Evolutionary conservation across 306 rosid genomes (phyloP).

Genomic region (Pyrus bretschneideri): DNA sequence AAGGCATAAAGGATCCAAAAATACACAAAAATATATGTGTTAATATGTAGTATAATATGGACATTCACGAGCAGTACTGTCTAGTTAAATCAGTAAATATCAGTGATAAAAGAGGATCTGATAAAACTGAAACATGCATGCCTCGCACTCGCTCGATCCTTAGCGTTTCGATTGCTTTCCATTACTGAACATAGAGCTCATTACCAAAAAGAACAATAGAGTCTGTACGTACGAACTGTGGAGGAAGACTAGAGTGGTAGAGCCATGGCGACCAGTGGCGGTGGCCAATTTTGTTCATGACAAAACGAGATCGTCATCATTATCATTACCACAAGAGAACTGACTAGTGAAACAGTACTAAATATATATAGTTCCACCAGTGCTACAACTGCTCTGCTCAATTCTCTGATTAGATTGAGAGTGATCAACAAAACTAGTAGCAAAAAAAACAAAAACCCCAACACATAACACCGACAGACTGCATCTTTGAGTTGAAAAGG

Average conservation of each 20-base stretch:
- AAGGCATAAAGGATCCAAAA: neutral
- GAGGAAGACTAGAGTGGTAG: neutral
- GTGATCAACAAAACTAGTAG: neutral
- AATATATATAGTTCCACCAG: neutral
- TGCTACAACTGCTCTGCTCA: neutral
- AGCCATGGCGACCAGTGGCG: neutral
- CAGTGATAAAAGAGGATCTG: neutral
- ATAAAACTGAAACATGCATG: neutral
- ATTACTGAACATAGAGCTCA: neutral
- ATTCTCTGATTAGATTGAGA: neutral
- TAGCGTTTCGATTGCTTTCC: neutral
- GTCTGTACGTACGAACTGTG: neutral
- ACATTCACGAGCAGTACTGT: neutral
- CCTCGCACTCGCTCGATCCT: neutral
- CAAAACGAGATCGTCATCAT: neutral
- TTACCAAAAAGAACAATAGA: neutral
- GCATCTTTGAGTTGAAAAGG: conserved; percentile 17
- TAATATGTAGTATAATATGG: neutral
- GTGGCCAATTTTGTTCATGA: neutral
- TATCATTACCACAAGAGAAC: neutral
- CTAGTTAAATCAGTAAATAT: neutral
- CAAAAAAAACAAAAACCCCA: conserved; percentile 11
- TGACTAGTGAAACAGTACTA: neutral
- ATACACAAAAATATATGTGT: neutral
- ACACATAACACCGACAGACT: neutral